phyloP scores from a whole-genome alignment of 495 filamentous ascomycete species.

The Astrothelium macrocarpum region DNA sequence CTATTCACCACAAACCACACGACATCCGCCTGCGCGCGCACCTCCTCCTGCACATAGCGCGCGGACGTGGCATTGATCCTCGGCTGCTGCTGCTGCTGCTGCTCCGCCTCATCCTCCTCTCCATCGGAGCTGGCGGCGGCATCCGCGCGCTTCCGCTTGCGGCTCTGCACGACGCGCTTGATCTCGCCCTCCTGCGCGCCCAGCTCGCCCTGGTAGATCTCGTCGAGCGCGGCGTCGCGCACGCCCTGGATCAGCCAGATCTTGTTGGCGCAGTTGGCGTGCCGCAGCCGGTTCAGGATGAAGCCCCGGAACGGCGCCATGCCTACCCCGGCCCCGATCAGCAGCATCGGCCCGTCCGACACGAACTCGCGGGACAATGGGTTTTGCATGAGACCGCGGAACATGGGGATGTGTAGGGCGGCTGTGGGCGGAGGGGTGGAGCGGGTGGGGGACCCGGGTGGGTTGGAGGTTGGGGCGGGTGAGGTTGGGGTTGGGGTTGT shows the following conservation, averaged over 20 bases:
- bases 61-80: constrained; percentile 10
- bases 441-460: neutral
- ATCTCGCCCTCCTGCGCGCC: constrained; percentile 88
- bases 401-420: constrained; percentile 80
- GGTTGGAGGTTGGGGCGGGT: constrained; percentile 6
- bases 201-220: constrained; percentile 94
- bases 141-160: constrained; percentile 25
- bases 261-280: constrained; percentile 96
- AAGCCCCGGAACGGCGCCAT: constrained; percentile 97
- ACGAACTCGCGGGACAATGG: constrained; percentile 83
- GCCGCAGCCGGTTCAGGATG: constrained; percentile 86
- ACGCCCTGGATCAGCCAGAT: constrained; percentile 99
- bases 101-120: constrained; percentile 8
- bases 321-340: constrained; percentile 93
- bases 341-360: constrained; percentile 88
- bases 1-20: constrained; percentile 96
- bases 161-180: constrained; percentile 84
- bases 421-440: constrained; percentile 27
- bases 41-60: constrained; percentile 38
- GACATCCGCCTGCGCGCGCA: constrained; percentile 71
- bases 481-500: neutral
- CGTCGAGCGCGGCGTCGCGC: constrained; percentile 82
- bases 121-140: neutral
- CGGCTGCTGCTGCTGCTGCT: constrained; percentile 6
- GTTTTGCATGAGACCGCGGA: constrained; percentile 97